Conservation (phyloP, 495 filamentous ascomycete species). For the Wilcoxina mikolae region DNA sequence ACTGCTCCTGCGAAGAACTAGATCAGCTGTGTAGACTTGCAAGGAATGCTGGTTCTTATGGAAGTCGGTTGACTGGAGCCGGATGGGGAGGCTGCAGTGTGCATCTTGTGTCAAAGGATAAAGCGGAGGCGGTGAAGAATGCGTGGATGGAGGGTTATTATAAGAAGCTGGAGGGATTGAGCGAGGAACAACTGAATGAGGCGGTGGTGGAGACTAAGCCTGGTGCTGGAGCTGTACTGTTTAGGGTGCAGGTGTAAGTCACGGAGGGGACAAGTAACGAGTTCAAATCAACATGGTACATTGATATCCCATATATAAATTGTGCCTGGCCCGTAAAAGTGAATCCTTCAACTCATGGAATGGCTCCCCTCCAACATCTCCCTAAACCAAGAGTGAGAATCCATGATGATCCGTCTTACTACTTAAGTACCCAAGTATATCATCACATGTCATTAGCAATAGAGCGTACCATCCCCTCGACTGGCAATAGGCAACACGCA, state of each 20-base stretch:
- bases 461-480: too few species aligned
- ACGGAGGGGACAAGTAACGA: neutral
- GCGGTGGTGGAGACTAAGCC: slow-evolving; percentile 87
- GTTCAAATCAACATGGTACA: too few species aligned
- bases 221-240: slow-evolving; percentile 41
- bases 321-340: too few species aligned
- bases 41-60: slow-evolving; percentile 59
- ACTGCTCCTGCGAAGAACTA: slow-evolving; percentile 80
- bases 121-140: slow-evolving; percentile 63
- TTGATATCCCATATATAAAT: too few species aligned
- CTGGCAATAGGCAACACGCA: too few species aligned
- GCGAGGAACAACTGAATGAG: slow-evolving; percentile 52
- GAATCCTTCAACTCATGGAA: too few species aligned
- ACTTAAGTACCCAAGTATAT: too few species aligned
- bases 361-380: too few species aligned
- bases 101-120: slow-evolving; percentile 75
- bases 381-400: too few species aligned
- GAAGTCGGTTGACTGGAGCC: slow-evolving; percentile 78
- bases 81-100: slow-evolving; percentile 96
- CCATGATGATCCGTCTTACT: too few species aligned
- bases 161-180: slow-evolving; percentile 49
- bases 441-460: too few species aligned
- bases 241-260: slow-evolving; percentile 10
- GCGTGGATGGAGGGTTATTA: slow-evolving; percentile 76
- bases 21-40: slow-evolving; percentile 77